Percentiles rank a stretch among this genome's conserved stretches.
These are phyloP conservation scores for Penicillium bovifimosum DNA, from an alignment of 495 filamentous ascomycete genomes.

Conservation along the genomic window DNA sequence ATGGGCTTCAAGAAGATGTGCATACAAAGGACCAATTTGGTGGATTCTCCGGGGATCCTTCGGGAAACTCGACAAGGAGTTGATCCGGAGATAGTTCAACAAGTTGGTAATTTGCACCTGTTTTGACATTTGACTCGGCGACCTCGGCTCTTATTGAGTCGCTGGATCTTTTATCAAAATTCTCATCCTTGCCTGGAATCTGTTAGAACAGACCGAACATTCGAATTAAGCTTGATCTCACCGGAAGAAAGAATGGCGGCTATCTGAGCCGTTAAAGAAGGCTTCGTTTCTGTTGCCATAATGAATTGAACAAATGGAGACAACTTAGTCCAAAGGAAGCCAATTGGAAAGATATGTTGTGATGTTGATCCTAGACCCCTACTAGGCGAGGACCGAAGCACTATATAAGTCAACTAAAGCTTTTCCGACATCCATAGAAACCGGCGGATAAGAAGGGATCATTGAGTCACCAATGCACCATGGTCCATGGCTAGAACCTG, in stretches of 20 bases:
- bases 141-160: constrained; percentile 6
- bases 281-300: constrained; percentile 3
- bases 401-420: constrained; percentile 13
- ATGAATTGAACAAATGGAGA: neutral
- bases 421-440: neutral
- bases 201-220: constrained; percentile 7
- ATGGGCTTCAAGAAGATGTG: neutral
- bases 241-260: constrained; percentile 10
- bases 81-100: constrained; percentile 19
- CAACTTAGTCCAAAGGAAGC: neutral
- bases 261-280: constrained; percentile 6
- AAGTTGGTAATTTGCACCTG: constrained; percentile 17
- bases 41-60: constrained; percentile 23
- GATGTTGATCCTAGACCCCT: constrained; percentile 1
- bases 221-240: constrained; percentile 1
- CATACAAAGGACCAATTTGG: constrained; percentile 32
- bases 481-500: constrained; percentile 12
- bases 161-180: constrained; percentile 1
- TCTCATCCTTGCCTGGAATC: constrained; percentile 8
- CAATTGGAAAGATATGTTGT: neutral
- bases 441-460: constrained; percentile 8
- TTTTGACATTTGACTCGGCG: neutral
- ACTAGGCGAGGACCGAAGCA: neutral
- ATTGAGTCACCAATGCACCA: constrained; percentile 24
- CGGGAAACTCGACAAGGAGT: constrained; percentile 29